phyloP scores from a whole-genome alignment of 345 rosid genomes.

The rapeseed (Brassica napus) region Da-Ae NC_063447.1:3042001-3042500 shows the following conservation, averaged over 20 bases:
- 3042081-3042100: too few relatives aligned
- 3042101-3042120: too few relatives aligned
- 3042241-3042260: neutral
- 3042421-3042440: neutral
- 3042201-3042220: constrained; percentile 19
- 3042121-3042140: too few relatives aligned
- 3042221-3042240: neutral
- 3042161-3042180: constrained; percentile 21
- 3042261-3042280: neutral
- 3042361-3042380: constrained; percentile 6
- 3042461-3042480: constrained; percentile 27
- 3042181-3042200: neutral
- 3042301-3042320: neutral
- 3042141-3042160: neutral
- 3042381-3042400: neutral
- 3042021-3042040: too few relatives aligned
- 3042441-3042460: constrained; percentile 37
- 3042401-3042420: neutral
- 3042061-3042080: too few relatives aligned
- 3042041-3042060: too few relatives aligned
- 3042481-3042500: constrained; percentile 13
- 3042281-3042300: constrained; percentile 10
- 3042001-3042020: too few relatives aligned
- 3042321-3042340: neutral
- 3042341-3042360: neutral